Conservation (phyloP, 1,139 yeast species). For the Yamadazyma epiphylla region DNA sequence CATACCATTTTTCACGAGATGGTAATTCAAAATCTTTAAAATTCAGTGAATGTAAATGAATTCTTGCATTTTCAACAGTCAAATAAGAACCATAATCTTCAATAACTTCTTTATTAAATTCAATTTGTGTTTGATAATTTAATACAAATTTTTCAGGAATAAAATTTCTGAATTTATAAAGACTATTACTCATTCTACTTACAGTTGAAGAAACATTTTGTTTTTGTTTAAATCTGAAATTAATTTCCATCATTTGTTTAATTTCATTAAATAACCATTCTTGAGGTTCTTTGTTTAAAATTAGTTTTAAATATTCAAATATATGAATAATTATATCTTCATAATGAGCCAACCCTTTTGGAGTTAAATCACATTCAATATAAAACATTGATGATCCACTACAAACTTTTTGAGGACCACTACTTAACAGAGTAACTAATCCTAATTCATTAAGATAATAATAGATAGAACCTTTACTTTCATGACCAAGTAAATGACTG, state of each 20-base stretch:
- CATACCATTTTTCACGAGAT: conserved; percentile 77
- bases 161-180: conserved; percentile 36
- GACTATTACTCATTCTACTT: conserved; percentile 42
- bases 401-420: conserved; percentile 70
- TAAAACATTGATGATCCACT: conserved; percentile 66
- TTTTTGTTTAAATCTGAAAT: conserved; percentile 69
- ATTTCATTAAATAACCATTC: conserved; percentile 52
- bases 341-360: conserved; percentile 64
- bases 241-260: conserved; percentile 40
- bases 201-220: conserved; percentile 58
- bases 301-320: conserved; percentile 70
- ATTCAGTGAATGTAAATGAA: conserved; percentile 52
- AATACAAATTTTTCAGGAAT: conserved; percentile 66
- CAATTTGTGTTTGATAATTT: conserved; percentile 53
- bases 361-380: conserved; percentile 72
- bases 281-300: conserved; percentile 52
- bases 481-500: conserved; percentile 88
- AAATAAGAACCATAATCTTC: conserved; percentile 48
- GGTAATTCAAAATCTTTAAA: conserved; percentile 32
- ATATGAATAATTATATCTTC: conserved; percentile 52
- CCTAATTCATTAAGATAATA: conserved; percentile 62
- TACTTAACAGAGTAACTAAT: conserved; percentile 76
- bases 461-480: conserved; percentile 77
- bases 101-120: conserved; percentile 56
- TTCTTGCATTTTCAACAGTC: conserved; percentile 57